A percentile compares a stretch with the other conserved stretches of the same genome.
phyloP scores from a whole-genome alignment of 2,329 filamentous ascomycete species.

The Myriosclerotinia scirpicola region DNA sequence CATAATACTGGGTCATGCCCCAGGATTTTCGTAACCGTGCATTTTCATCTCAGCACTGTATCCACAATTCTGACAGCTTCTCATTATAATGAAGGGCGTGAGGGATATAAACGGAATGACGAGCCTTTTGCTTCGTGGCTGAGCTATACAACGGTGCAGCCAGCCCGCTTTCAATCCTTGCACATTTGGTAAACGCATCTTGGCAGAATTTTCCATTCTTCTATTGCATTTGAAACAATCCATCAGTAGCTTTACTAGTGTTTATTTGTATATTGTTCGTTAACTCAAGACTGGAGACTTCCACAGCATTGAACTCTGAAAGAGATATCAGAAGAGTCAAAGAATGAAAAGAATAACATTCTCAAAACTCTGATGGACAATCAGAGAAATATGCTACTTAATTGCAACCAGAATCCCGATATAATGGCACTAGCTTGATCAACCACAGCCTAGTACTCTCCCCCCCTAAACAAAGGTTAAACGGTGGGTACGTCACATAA shows the following conservation, averaged over 20 bases:
- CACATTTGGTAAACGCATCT: not conserved
- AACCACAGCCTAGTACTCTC: not conserved
- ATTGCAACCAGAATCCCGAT: not conserved
- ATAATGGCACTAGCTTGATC: not conserved
- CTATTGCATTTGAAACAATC: not conserved
- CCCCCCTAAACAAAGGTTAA: no score
- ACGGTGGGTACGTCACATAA: no score
- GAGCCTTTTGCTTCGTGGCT: constrained; percentile 7
- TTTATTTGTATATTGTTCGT: not conserved
- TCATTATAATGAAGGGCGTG: not conserved
- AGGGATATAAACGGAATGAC: not conserved
- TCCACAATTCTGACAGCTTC: not conserved
- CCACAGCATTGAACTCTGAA: not conserved
- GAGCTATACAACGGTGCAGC: not conserved
- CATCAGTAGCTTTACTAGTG: not conserved
- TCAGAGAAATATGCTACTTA: not conserved
- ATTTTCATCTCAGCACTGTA: not conserved
- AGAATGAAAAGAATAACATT: not conserved
- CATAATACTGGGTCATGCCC: not conserved
- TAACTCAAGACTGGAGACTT: not conserved
- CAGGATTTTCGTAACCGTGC: not conserved
- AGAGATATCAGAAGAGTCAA: not conserved
- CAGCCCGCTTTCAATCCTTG: not conserved
- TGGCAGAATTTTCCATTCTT: not conserved
- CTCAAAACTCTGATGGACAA: not conserved